A percentile compares a stretch with the other conserved stretches of the same genome.
Evolutionary conservation across 495 filamentous ascomycete genomes (phyloP).

Genomic region (Parachaetomium inaequale): DNA sequence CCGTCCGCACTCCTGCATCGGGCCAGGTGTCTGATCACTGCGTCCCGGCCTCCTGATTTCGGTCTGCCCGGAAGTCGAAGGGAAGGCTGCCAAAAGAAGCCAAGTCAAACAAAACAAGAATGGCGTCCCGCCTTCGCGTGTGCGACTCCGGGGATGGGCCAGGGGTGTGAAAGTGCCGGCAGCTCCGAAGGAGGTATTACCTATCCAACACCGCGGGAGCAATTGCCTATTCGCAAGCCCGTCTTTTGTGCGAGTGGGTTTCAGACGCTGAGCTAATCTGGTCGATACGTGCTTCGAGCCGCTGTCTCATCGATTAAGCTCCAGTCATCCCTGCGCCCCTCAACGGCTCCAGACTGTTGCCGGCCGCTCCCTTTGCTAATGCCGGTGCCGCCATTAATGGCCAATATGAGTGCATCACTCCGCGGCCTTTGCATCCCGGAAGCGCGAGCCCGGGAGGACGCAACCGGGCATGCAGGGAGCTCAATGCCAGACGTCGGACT

Average conservation of each 20-base stretch:
- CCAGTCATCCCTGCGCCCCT: background rate
- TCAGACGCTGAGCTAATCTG: slow-evolving; percentile 8
- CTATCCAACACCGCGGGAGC: background rate
- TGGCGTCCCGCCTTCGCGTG: background rate
- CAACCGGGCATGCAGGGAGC: background rate
- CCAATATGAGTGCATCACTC: slow-evolving; percentile 1
- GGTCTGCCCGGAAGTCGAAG: background rate
- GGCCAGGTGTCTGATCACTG: slow-evolving; percentile 3
- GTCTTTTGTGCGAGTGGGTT: background rate
- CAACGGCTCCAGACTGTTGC: background rate
- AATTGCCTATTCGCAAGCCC: background rate
- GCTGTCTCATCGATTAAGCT: slow-evolving; percentile 4
- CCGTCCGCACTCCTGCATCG: slow-evolving; percentile 5
- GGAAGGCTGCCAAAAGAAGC: background rate
- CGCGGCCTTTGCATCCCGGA: background rate
- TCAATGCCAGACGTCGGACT: background rate
- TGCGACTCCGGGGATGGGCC: too few relatives aligned
- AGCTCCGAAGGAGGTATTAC: too few relatives aligned
- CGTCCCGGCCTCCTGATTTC: slow-evolving; percentile 5
- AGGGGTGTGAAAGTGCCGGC: too few relatives aligned
- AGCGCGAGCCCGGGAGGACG: background rate
- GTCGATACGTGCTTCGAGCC: background rate
- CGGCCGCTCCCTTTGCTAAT: background rate
- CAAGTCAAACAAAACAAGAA: background rate
- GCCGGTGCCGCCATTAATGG: slow-evolving; percentile 3